Conservation (phyloP, 208 protist species). For the Wallacemonas sp. region DNA sequence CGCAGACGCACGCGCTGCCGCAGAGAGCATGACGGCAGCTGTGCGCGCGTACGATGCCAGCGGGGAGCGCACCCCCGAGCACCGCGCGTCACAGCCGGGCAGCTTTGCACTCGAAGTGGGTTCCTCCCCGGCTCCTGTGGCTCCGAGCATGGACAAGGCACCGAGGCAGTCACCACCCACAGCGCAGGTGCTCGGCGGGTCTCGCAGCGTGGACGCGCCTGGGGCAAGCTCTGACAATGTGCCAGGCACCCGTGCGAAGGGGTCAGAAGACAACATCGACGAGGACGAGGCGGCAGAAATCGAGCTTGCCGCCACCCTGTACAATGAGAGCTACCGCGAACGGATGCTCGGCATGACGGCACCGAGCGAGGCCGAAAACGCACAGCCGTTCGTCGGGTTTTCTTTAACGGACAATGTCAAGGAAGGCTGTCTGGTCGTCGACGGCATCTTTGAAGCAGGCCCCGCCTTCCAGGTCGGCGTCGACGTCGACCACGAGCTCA, state of each 20-base stretch:
- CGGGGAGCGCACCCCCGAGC: not conserved
- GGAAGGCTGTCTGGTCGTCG: constrained; percentile 17
- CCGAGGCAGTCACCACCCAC: no score
- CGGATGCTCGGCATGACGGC: constrained; percentile 1
- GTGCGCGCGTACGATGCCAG: not conserved
- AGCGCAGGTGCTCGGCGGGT: no score
- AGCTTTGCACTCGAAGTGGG: not conserved
- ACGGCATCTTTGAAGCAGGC: constrained; percentile 16
- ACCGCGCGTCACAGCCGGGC: not conserved
- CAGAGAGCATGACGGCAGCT: not conserved
- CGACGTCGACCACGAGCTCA: constrained; percentile 18
- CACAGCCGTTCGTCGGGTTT: constrained; percentile 23
- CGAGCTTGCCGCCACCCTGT: constrained; percentile 1
- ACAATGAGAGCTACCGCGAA: constrained; percentile 9
- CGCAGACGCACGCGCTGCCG: not conserved
- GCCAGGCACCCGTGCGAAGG: no score
- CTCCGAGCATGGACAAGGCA: no score
- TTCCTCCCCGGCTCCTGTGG: no score
- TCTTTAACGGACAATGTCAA: constrained; percentile 18
- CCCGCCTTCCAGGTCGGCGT: constrained; percentile 17
- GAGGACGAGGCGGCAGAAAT: constrained; percentile 1
- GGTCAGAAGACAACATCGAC: constrained; percentile 13
- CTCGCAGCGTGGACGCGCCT: no score
- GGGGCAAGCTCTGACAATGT: no score
- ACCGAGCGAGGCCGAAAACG: not conserved